Evolutionary conservation across 2,329 filamentous ascomycete genomes (phyloP).

Genomic region (Metarhizium sp.): DNA sequence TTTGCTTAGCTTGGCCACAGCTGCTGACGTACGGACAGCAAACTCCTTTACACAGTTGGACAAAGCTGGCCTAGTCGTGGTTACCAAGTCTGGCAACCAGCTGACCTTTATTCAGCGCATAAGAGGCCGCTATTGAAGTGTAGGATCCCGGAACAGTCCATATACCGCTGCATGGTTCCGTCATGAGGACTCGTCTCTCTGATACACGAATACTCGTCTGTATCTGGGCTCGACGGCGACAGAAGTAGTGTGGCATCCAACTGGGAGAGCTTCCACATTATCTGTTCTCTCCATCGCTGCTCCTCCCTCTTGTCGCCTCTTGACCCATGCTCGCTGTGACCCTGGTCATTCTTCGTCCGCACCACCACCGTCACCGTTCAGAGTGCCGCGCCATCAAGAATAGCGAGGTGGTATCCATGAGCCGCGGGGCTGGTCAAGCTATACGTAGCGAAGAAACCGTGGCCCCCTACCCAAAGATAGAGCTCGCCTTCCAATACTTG

Average conservation of each 20-base stretch:
- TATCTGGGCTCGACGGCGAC: neutral
- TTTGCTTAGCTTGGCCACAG: neutral
- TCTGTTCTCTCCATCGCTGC: neutral
- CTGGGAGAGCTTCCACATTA: neutral
- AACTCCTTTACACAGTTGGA: neutral
- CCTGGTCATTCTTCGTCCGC: constrained; percentile 5
- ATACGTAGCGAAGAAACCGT: neutral
- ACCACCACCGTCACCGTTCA: constrained; percentile 5
- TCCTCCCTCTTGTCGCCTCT: neutral
- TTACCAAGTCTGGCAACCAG: neutral
- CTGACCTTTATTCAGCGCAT: neutral
- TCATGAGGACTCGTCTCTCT: constrained; percentile 5
- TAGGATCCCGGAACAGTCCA: neutral
- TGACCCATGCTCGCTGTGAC: constrained; percentile 8
- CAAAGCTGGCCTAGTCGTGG: neutral
- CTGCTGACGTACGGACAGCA: neutral
- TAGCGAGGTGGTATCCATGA: constrained; percentile 2
- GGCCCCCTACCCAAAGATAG: neutral
- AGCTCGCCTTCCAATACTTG: neutral
- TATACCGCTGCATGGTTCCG: constrained; percentile 10
- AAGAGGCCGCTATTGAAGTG: neutral
- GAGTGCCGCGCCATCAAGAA: constrained; percentile 7
- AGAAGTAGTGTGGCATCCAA: constrained; percentile 4
- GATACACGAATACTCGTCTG: neutral
- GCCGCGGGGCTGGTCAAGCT: neutral